Base-by-base conservation (phyloP, 228 moss, liverwort and hornwort species). In the Sphagnum fallax region DNA sequence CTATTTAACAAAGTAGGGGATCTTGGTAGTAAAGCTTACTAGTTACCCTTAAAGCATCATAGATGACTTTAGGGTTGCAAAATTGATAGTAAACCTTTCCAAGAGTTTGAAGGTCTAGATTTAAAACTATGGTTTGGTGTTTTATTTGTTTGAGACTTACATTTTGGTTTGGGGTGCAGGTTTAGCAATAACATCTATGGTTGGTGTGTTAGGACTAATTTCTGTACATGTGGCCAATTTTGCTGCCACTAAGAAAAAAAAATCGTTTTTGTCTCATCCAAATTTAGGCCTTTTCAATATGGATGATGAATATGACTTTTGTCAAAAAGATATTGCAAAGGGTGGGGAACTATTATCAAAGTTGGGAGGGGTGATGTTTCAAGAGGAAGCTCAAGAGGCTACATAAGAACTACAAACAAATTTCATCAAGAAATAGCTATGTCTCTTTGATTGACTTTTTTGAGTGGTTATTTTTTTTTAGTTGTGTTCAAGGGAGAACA, bases 301-400 rank as follows among this genome's bases (percentile, higher is more conserved):
- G 57, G 89, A 91, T 16, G 91, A 91, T 16, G 91, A 91, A n/a
- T 91, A 91, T 50, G 91, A 91, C 52, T 89, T 91, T 11, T 91
- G 89, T 67, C 82, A 88, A 8, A 89, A 89, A 50, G 91, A 87
- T 61, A 50, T 60, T 5, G 69, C 72, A 76, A 65, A 76, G 32
- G 32, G 32, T 65, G 66, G 65, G 49, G 75, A 76, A 49, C 75
- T 64, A 61, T 79, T 74, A 15, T 82, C 78, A 12, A 73, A 66
- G 52, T 78, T 83, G 51, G 91, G 87, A 62, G 89, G 87, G 50
- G 84, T 84, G 62, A 84, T 89, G 59, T 74, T 87, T 60, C 81
- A 82, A 69, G 89, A 91, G 78, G 91, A 91, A 74, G 87, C 82
- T 50, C 84, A 87, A 65, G 91, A 86, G 65, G 87, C 89, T 9